A percentile compares a stretch with the other conserved stretches of the same genome.
Conservation (phyloP, 495 filamentous ascomycete species). For the Xylaria nigripes region DNA sequence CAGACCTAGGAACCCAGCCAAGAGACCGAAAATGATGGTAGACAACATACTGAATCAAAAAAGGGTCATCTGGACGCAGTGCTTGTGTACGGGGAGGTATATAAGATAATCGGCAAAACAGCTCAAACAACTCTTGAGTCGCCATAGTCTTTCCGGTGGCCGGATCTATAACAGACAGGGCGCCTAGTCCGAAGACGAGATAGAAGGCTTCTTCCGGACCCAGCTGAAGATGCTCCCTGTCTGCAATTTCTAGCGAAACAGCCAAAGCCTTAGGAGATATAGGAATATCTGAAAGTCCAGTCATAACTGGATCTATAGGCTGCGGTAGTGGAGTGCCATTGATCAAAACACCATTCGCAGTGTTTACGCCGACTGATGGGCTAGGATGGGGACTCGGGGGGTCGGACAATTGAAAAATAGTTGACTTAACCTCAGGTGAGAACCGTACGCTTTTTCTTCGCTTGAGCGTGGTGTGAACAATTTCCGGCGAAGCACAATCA, state of each 20-base stretch:
- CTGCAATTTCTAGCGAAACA: constrained; percentile 37
- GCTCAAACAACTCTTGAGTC: constrained; percentile 47
- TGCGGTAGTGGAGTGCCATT: constrained; percentile 14
- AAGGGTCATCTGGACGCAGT: constrained; percentile 65
- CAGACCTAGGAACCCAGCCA: constrained; percentile 90
- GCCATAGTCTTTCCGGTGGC: constrained; percentile 41
- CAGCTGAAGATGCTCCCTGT: constrained; percentile 88
- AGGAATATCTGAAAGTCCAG: neutral
- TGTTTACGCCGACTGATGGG: constrained; percentile 12
- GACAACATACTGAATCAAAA: constrained; percentile 75
- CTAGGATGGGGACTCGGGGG: constrained; percentile 31
- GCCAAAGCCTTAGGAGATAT: neutral
- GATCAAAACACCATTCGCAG: neutral
- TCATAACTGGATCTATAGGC: constrained; percentile 2
- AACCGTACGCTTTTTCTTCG: constrained; percentile 56
- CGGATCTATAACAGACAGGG: constrained; percentile 57
- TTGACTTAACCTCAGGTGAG: constrained; percentile 52
- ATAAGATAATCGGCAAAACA: constrained; percentile 61
- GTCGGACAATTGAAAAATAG: constrained; percentile 43
- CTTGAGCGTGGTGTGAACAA: constrained; percentile 15
- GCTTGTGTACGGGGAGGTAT: constrained; percentile 48
- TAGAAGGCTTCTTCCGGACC: constrained; percentile 90
- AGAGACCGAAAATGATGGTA: constrained; percentile 97
- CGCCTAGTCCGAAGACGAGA: constrained; percentile 71
- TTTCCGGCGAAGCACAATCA: neutral